Evolutionary conservation across 306 rosid species (phyloP).

Genomic region (Vigna angularis): DNA sequence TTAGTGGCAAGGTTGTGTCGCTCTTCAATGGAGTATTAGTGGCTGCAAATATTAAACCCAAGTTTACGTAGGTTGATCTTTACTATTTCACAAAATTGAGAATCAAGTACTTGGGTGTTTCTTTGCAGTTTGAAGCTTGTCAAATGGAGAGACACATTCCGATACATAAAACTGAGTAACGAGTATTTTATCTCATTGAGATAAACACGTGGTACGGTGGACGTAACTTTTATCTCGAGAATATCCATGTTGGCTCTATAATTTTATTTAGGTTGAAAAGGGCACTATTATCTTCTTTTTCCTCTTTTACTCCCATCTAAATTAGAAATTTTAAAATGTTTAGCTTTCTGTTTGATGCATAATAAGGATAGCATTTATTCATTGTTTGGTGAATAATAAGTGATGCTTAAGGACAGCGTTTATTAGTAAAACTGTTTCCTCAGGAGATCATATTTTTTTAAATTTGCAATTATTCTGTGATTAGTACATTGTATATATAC

Average conservation of each 20-base stretch:
- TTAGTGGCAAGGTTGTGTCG: conserved; percentile 11
- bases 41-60: conserved; percentile 1
- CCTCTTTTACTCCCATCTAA: not conserved
- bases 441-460: not conserved
- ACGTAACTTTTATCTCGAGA: no score
- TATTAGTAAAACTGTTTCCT: not conserved
- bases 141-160: no score
- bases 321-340: conserved; percentile 12
- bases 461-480: not conserved
- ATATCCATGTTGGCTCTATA: conserved; percentile 4
- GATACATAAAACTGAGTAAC: no score
- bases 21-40: not conserved
- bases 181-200: no score
- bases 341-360: conserved; percentile 23
- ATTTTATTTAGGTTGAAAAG: conserved; percentile 33
- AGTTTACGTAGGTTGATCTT: conserved; percentile 13
- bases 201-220: no score
- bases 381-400: not conserved
- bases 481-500: not conserved
- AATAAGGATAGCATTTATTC: conserved; percentile 5
- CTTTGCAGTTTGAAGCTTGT: no score
- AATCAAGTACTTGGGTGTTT: no score
- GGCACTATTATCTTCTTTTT: not conserved
- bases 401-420: no score
- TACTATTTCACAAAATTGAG: not conserved